Evolutionary conservation across 768 basidiomycete genomes (phyloP).

Genomic region (Suillus placidus): DNA sequence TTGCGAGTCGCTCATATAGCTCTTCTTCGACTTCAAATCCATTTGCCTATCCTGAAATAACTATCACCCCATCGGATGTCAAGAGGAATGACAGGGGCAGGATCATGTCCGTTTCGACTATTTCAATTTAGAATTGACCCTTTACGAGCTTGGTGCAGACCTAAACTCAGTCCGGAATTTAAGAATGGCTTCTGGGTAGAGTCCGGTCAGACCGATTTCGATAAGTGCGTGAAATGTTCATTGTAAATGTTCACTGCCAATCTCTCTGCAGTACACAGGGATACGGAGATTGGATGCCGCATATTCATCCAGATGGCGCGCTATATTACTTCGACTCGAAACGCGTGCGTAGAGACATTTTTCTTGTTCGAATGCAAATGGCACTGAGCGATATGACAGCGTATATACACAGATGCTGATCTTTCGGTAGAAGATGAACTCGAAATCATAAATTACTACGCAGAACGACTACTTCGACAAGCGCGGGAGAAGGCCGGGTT

Average conservation of each 20-base stretch:
- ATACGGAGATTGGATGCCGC: slow-evolving; percentile 38
- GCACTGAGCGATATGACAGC: slow-evolving; percentile 28
- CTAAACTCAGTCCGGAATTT: not conserved
- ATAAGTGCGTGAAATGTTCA: not conserved
- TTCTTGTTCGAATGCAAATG: not conserved
- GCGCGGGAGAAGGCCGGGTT: slow-evolving; percentile 13
- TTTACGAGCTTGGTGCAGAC: not conserved
- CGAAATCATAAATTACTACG: slow-evolving; percentile 27
- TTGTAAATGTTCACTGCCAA: not conserved
- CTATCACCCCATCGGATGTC: not conserved
- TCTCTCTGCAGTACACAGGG: not conserved
- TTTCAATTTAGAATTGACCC: not conserved
- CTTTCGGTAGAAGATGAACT: slow-evolving; percentile 38
- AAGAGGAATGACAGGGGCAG: slow-evolving; percentile 8
- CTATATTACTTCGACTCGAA: slow-evolving; percentile 46
- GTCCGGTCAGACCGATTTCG: slow-evolving; percentile 1
- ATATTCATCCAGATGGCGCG: slow-evolving; percentile 56
- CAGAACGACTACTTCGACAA: slow-evolving; percentile 21
- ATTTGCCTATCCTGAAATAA: not conserved
- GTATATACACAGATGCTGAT: slow-evolving; percentile 52
- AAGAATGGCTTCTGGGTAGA: not conserved
- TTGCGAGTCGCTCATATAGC: not conserved
- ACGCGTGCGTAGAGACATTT: slow-evolving; percentile 35
- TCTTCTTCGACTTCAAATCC: not conserved
- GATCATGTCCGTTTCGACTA: not conserved